Percentiles rank a stretch among this genome's conserved stretches.
Evolutionary conservation across 345 rosid species (phyloP).

Genomic region (Arabidopsis arenosa): DNA sequence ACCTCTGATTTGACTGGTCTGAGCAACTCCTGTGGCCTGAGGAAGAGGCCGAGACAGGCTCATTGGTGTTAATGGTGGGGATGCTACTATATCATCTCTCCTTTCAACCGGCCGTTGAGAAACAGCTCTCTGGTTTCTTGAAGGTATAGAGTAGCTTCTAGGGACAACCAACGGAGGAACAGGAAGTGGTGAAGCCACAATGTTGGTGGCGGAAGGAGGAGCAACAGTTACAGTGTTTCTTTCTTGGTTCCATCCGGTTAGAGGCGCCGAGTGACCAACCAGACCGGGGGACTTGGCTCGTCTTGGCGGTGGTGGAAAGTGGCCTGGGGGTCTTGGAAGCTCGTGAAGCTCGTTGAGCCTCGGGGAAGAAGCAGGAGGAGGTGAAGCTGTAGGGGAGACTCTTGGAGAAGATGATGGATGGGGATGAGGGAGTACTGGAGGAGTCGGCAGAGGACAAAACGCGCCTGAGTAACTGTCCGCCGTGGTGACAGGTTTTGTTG

Average conservation of each 20-base stretch:
- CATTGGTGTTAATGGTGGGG: slow-evolving; percentile 88
- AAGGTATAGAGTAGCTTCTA: slow-evolving; percentile 86
- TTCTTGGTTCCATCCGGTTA: slow-evolving; percentile 70
- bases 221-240: slow-evolving; percentile 46
- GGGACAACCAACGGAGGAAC: slow-evolving; percentile 70
- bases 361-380: slow-evolving; percentile 85
- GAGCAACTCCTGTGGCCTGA: slow-evolving; percentile 51
- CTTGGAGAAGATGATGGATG: slow-evolving; percentile 67
- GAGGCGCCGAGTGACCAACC: slow-evolving; percentile 89
- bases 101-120: slow-evolving; percentile 52
- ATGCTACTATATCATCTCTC: slow-evolving; percentile 50
- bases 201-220: slow-evolving; percentile 48
- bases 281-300: slow-evolving; percentile 57
- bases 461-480: slow-evolving; percentile 57
- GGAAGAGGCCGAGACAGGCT: slow-evolving; percentile 49
- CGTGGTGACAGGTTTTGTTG: slow-evolving; percentile 56
- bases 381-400: slow-evolving; percentile 81
- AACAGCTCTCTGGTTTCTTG: slow-evolving; percentile 74
- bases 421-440: slow-evolving; percentile 44
- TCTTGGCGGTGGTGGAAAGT: slow-evolving; percentile 50
- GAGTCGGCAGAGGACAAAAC: slow-evolving; percentile 50
- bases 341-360: slow-evolving; percentile 83
- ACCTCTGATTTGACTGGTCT: slow-evolving; percentile 77
- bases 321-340: slow-evolving; percentile 92
- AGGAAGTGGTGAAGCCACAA: slow-evolving; percentile 77